These are phyloP conservation scores for Trichoderma sp. DNA, from an alignment of 2,329 filamentous ascomycete genomes.

Conservation along the genomic window DNA sequence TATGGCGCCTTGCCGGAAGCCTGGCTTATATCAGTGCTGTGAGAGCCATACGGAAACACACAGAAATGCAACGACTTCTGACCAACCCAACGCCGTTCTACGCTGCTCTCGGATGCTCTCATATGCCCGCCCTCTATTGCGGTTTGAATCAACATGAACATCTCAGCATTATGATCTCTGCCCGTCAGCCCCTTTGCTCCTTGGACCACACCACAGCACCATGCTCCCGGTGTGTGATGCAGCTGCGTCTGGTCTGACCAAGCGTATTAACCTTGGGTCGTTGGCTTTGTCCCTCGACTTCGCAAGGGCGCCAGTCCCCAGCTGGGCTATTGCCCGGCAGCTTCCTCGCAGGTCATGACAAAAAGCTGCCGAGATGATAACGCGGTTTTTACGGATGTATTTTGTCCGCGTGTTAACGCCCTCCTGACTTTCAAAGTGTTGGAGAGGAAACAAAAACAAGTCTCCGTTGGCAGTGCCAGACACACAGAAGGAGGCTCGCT, in stretches of 20 bases:
- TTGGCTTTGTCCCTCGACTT: slow-evolving; percentile 48
- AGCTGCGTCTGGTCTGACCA: slow-evolving; percentile 54
- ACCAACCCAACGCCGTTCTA: slow-evolving; percentile 46
- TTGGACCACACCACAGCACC: slow-evolving; percentile 48
- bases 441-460: slow-evolving; percentile 94
- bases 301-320: slow-evolving; percentile 54
- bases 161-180: slow-evolving; percentile 26
- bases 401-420: slow-evolving; percentile 82
- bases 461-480: slow-evolving; percentile 83
- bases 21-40: slow-evolving; percentile 39
- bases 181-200: slow-evolving; percentile 41
- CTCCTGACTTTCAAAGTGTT: slow-evolving; percentile 53
- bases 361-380: slow-evolving; percentile 59
- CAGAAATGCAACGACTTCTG: slow-evolving; percentile 47
- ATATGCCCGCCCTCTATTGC: slow-evolving; percentile 22
- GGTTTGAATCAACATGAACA: background rate
- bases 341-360: slow-evolving; percentile 50
- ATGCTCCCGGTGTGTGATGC: slow-evolving; percentile 52
- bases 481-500: slow-evolving; percentile 70
- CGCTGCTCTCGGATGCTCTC: slow-evolving; percentile 50
- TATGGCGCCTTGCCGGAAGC: slow-evolving; percentile 52
- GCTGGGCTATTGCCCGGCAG: slow-evolving; percentile 38
- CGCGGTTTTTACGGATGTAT: slow-evolving; percentile 93
- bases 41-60: slow-evolving; percentile 49
- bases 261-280: slow-evolving; percentile 60